phyloP scores from a whole-genome alignment of 441 rosid species.

The Hura crepitans region DNA sequence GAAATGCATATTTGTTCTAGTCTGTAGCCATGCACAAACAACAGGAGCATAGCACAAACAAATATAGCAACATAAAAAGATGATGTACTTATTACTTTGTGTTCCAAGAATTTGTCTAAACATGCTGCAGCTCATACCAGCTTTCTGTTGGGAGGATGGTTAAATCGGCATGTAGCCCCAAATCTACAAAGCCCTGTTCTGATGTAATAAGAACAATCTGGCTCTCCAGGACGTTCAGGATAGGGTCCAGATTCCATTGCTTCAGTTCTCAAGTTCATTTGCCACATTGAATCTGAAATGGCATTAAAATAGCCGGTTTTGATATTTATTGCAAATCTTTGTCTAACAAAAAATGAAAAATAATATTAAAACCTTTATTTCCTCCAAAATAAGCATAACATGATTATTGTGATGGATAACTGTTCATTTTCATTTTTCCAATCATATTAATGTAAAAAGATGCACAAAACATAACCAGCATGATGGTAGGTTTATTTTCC shows the following conservation, averaged over 20 bases:
- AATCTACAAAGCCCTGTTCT: constrained; percentile 97
- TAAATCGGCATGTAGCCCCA: constrained; percentile 89
- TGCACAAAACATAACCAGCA: neutral
- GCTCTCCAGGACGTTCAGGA: constrained; percentile 92
- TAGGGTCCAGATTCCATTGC: constrained; percentile 68
- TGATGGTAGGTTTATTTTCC: neutral
- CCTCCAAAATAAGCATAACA: constrained; percentile 1
- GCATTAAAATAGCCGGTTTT: constrained; percentile 13
- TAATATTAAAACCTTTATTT: constrained; percentile 1
- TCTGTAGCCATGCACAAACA: neutral
- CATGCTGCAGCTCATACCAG: constrained; percentile 51
- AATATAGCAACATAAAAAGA: constrained; percentile 5
- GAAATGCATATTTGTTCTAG: neutral
- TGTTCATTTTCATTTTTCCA: neutral
- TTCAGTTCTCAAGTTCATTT: constrained; percentile 71
- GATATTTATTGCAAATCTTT: neutral
- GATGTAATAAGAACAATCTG: constrained; percentile 91
- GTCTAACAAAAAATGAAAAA: neutral
- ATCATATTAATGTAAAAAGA: neutral
- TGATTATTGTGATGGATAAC: neutral
- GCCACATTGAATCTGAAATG: constrained; percentile 87
- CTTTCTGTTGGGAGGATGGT: constrained; percentile 94
- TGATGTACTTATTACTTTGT: constrained; percentile 11
- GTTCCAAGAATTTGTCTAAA: constrained; percentile 23
- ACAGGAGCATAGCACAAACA: neutral